Evolutionary conservation across 192 early-diverging fungal species (phyloP).

Genomic region (Coemansia sp.): DNA sequence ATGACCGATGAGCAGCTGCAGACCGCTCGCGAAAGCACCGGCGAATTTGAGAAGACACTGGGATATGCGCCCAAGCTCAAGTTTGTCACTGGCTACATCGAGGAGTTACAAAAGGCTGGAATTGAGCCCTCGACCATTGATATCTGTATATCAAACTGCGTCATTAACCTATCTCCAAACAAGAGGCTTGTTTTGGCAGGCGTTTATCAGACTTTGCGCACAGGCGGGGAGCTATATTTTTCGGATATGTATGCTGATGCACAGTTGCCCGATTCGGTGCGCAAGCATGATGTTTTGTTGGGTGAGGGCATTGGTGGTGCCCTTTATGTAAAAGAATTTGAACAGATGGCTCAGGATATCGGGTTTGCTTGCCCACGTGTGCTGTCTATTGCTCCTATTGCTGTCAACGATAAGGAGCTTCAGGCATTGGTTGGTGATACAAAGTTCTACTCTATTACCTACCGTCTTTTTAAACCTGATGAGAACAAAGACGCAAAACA

Average conservation of each 20-base stretch:
- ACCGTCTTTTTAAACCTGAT: constrained; percentile 42
- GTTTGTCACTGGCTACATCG: constrained; percentile 52
- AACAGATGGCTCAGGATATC: constrained; percentile 27
- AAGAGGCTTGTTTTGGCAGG: constrained; percentile 46
- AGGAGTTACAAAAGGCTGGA: constrained; percentile 33
- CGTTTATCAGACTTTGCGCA: neutral
- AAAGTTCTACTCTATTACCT: constrained; percentile 44
- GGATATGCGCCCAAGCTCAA: constrained; percentile 47
- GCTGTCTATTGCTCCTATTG: constrained; percentile 12
- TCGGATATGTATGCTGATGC: constrained; percentile 44
- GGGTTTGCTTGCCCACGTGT: constrained; percentile 32
- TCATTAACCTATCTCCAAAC: constrained; percentile 54
- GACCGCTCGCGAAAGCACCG: constrained; percentile 28
- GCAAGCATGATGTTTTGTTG: constrained; percentile 38
- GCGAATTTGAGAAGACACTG: constrained; percentile 23
- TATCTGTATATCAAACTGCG: constrained; percentile 52
- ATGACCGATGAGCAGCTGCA: constrained; percentile 56
- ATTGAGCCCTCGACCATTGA: constrained; percentile 34
- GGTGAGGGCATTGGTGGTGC: constrained; percentile 47
- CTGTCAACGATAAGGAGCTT: constrained; percentile 37
- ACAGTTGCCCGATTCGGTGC: constrained; percentile 28
- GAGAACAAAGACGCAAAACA: neutral
- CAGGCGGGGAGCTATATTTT: constrained; percentile 45
- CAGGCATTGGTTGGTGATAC: constrained; percentile 34
- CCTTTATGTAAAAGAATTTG: constrained; percentile 33